A percentile compares a stretch with the other conserved stretches of the same genome.
Conservation (phyloP, 495 filamentous ascomycete species). For the Xylaria cubensis region DNA sequence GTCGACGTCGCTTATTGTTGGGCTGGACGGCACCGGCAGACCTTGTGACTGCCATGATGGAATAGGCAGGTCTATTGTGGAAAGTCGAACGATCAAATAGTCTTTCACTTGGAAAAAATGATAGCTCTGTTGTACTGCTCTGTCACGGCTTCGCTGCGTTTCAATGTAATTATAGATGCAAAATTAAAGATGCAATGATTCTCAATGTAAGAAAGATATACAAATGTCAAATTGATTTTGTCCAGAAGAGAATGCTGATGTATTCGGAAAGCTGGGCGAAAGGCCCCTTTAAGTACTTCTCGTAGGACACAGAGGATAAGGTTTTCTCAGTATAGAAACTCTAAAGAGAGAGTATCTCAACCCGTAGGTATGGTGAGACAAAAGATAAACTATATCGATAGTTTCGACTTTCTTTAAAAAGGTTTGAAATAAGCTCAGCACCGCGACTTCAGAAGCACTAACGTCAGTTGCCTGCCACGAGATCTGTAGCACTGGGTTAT, state of each 20-base stretch:
- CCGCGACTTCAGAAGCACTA: not conserved
- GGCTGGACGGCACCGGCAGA: not conserved
- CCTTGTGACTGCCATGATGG: not conserved
- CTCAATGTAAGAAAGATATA: not conserved
- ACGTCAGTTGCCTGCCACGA: not conserved
- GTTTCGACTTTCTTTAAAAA: not conserved
- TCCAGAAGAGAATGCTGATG: not conserved
- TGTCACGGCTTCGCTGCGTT: not conserved
- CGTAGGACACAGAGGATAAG: not conserved
- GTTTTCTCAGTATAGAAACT: not conserved
- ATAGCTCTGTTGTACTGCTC: not conserved
- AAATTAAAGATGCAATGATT: not conserved
- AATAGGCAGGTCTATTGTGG: not conserved
- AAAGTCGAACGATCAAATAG: not conserved
- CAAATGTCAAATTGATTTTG: not conserved
- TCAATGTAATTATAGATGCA: not conserved
- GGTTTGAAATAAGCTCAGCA: not conserved
- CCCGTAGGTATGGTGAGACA: not conserved
- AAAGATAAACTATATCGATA: not conserved
- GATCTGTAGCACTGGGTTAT: not conserved
- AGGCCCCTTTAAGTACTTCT: not conserved
- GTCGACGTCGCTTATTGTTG: not conserved
- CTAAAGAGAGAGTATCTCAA: not conserved
- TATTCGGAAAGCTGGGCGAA: not conserved
- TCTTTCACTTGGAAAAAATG: not conserved